These are phyloP conservation scores for Pleurotus giganteus DNA, from an alignment of 768 basidiomycete species.

Conservation along the genomic window DNA sequence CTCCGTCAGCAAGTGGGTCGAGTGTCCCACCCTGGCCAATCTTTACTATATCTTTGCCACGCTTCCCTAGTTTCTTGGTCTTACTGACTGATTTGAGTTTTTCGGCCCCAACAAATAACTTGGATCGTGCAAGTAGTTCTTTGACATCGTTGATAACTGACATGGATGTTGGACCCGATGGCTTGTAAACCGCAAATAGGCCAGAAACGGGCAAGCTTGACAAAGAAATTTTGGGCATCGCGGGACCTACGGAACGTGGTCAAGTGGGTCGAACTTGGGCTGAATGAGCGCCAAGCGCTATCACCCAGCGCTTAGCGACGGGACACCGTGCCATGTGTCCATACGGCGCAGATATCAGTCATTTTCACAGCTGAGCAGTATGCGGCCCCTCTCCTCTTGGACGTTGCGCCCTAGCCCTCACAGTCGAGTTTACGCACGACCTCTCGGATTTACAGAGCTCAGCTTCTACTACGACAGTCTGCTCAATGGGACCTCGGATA, in stretches of 20 bases:
- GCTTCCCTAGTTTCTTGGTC: conserved; percentile 40
- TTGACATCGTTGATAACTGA: conserved; percentile 83
- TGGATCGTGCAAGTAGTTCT: conserved; percentile 70
- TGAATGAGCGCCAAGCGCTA: neutral
- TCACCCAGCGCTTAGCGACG: too few species aligned
- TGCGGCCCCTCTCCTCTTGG: conserved; percentile 13
- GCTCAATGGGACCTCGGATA: conserved; percentile 45
- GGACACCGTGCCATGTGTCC: too few species aligned
- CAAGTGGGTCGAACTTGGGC: neutral
- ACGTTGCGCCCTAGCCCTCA: neutral
- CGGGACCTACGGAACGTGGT: neutral
- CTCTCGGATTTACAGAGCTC: conserved; percentile 37
- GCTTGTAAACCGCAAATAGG: conserved; percentile 87
- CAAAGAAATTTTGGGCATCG: conserved; percentile 66
- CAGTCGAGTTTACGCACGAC: conserved; percentile 29
- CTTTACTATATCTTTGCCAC: conserved; percentile 57
- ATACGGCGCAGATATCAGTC: too few species aligned
- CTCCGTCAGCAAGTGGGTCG: conserved; percentile 95
- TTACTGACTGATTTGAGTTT: conserved; percentile 48
- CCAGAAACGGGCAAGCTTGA: conserved; percentile 67
- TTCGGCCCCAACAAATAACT: conserved; percentile 70
- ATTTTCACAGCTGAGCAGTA: too few species aligned
- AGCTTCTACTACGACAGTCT: conserved; percentile 40
- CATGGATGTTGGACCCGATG: conserved; percentile 94
- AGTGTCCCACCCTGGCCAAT: conserved; percentile 94